Evolutionary conservation across 2,329 filamentous ascomycete species (phyloP).

Genomic region (Exophiala calicioides): DNA sequence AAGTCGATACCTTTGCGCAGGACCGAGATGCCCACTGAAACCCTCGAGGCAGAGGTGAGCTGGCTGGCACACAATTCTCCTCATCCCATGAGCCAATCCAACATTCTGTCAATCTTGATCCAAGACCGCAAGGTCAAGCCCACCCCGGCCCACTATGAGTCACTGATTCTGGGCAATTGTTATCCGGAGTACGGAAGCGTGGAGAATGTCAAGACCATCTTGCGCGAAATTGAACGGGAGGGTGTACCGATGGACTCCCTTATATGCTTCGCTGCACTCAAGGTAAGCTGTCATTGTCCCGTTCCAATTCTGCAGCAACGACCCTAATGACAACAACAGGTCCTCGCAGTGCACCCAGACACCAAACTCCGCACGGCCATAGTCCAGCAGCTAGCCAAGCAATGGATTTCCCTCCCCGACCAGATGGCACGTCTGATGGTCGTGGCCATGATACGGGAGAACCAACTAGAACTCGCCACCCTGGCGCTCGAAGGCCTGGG

Average conservation of each 20-base stretch:
- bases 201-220: constrained; percentile 60
- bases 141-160: constrained; percentile 61
- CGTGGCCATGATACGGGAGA: constrained; percentile 75
- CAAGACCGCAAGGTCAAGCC: constrained; percentile 40
- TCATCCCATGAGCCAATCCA: constrained; percentile 12
- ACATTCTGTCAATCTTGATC: constrained; percentile 42
- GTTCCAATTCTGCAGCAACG: not conserved
- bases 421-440: constrained; percentile 67
- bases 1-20: no score
- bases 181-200: constrained; percentile 66
- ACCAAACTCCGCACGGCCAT: constrained; percentile 73
- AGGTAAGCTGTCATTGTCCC: constrained; percentile 47
- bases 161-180: constrained; percentile 71
- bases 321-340: constrained; percentile 43
- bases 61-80: constrained; percentile 19
- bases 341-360: constrained; percentile 80
- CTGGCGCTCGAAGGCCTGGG: constrained; percentile 68
- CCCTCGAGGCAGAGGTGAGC: constrained; percentile 26
- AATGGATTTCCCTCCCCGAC: constrained; percentile 67
- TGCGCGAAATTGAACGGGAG: constrained; percentile 69
- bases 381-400: constrained; percentile 63
- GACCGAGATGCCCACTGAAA: constrained; percentile 8
- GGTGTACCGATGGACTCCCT: constrained; percentile 64
- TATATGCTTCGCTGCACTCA: constrained; percentile 71
- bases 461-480: constrained; percentile 79